Evolutionary conservation across 2,329 filamentous ascomycete genomes (phyloP).

Genomic region (Zelopaecilomyces penicillatus): DNA sequence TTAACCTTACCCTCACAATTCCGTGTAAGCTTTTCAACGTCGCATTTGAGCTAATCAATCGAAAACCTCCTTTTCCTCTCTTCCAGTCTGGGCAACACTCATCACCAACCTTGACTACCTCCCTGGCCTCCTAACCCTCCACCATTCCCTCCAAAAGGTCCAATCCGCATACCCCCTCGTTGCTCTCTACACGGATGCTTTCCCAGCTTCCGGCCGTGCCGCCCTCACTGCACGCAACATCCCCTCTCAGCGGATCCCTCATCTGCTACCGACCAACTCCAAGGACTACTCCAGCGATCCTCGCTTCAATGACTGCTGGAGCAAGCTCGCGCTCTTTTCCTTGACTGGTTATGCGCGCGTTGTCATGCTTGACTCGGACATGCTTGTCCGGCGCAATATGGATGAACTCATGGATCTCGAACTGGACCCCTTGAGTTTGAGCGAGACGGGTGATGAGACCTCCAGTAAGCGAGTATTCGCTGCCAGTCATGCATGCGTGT

Average conservation of each 20-base stretch:
- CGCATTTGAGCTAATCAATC: background rate
- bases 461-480: constrained; percentile 61
- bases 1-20: constrained; percentile 1
- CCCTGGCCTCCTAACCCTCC: constrained; percentile 71
- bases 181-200: constrained; percentile 72
- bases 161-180: constrained; percentile 68
- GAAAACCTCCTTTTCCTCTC: constrained; percentile 5
- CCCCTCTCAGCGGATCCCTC: constrained; percentile 59
- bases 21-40: no score
- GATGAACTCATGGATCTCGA: constrained; percentile 83
- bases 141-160: constrained; percentile 62
- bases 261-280: constrained; percentile 60
- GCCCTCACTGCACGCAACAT: constrained; percentile 65
- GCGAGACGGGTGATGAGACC: constrained; percentile 11
- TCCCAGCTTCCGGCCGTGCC: constrained; percentile 58
- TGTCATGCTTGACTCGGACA: constrained; percentile 81
- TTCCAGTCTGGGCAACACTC: constrained; percentile 75
- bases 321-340: constrained; percentile 72
- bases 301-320: constrained; percentile 87
- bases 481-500: constrained; percentile 76
- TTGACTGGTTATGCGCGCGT: constrained; percentile 69
- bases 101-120: constrained; percentile 82
- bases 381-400: constrained; percentile 78
- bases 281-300: constrained; percentile 66
- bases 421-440: constrained; percentile 45